Evolutionary conservation across 2,329 filamentous ascomycete genomes (phyloP).

Genomic region (Beauveria brongniartii): DNA sequence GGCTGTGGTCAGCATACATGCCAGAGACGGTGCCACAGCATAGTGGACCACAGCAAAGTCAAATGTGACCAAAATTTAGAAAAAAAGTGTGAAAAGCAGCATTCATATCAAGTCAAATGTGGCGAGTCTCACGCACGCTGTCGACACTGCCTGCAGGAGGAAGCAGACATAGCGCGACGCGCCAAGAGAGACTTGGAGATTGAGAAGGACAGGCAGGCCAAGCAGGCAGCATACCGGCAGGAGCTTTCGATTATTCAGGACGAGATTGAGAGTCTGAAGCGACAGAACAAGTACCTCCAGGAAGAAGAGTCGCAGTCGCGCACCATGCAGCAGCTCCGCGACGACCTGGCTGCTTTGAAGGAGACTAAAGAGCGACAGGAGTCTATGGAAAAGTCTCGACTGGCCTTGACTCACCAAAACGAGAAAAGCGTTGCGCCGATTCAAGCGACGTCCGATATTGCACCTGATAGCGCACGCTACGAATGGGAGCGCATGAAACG

Average conservation of each 20-base stretch:
- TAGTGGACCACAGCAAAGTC: slow-evolving; percentile 47
- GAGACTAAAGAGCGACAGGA: slow-evolving; percentile 19
- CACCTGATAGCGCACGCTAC: slow-evolving; percentile 25
- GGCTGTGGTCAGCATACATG: slow-evolving; percentile 54
- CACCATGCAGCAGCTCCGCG: slow-evolving; percentile 35
- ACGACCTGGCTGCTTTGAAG: slow-evolving; percentile 37
- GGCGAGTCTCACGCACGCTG: slow-evolving; percentile 34
- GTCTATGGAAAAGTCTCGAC: slow-evolving; percentile 11
- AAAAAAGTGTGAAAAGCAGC: slow-evolving; percentile 42
- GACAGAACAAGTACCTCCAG: slow-evolving; percentile 30
- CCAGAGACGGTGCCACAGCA: slow-evolving; percentile 51
- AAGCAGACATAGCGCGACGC: slow-evolving; percentile 34
- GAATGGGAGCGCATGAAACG: slow-evolving; percentile 59
- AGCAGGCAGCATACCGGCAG: slow-evolving; percentile 35
- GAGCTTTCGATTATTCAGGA: slow-evolving; percentile 43
- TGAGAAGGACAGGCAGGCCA: slow-evolving; percentile 37
- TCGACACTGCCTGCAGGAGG: slow-evolving; percentile 42
- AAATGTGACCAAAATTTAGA: slow-evolving; percentile 28
- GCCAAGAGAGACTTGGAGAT: slow-evolving; percentile 39
- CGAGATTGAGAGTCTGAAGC: slow-evolving; percentile 42
- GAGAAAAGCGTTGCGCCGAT: neutral
- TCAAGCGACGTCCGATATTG: neutral
- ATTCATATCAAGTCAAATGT: slow-evolving; percentile 42
- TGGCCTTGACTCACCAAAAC: neutral
- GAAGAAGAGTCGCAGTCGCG: slow-evolving; percentile 38